These are phyloP conservation scores for Coelastrella sp. DNA, from an alignment of 139 green algal species.

Conservation along the genomic window DNA sequence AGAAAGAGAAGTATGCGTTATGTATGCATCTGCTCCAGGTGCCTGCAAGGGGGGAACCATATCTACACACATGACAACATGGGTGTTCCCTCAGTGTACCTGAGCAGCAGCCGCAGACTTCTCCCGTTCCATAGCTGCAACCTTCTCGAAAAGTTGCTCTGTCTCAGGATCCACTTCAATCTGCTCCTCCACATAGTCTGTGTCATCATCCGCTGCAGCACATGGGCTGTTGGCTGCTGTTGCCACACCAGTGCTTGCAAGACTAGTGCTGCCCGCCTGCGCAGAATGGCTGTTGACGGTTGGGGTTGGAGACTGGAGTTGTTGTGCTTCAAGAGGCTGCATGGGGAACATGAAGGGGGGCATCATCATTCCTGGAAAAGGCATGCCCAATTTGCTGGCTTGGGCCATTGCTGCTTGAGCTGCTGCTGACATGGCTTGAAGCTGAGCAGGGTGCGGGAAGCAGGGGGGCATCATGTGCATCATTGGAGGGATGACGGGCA, in stretches of 20 bases:
- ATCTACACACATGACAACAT: background rate
- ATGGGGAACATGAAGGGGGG: conserved; percentile 8
- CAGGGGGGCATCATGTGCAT: background rate
- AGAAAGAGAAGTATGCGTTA: too few relatives aligned
- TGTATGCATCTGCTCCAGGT: background rate
- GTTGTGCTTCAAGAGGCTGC: background rate
- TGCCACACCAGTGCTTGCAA: background rate
- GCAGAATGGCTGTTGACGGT: background rate
- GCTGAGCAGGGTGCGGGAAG: conserved; percentile 31
- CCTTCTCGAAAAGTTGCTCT: conserved; percentile 33
- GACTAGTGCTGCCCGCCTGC: background rate
- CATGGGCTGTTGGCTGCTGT: background rate
- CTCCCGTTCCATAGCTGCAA: conserved; percentile 33
- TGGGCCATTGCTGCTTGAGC: conserved; percentile 33
- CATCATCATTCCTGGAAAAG: background rate
- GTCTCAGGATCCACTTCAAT: conserved; percentile 15
- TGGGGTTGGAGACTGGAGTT: background rate
- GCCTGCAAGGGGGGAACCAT: too few relatives aligned
- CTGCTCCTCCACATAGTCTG: background rate
- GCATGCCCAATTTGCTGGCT: background rate
- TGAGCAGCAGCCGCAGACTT: background rate
- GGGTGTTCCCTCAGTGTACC: background rate
- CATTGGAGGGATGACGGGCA: conserved; percentile 23
- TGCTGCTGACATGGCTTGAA: conserved; percentile 18
- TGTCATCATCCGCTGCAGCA: background rate